Conservation (phyloP, 2,329 filamentous ascomycete species). For the Fusarium torreyae region DNA sequence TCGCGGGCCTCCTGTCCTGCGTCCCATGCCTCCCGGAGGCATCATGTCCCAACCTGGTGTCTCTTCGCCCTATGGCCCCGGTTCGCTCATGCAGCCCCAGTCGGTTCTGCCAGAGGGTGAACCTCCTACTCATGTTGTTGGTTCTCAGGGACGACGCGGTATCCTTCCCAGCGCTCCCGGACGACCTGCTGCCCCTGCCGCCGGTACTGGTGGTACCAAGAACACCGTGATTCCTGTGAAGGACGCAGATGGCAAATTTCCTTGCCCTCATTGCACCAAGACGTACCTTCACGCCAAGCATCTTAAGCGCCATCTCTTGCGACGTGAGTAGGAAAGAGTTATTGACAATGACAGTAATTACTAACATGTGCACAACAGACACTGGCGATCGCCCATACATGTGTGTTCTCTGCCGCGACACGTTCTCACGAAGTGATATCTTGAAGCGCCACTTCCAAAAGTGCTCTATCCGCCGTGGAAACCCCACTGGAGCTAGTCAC, state of each 20-base stretch:
- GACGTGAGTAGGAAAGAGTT: conserved; percentile 80
- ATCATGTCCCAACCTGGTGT: conserved; percentile 72
- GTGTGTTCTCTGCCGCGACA: conserved; percentile 97
- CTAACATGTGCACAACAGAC: conserved; percentile 70
- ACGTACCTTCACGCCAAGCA: conserved; percentile 98
- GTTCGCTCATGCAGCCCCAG: conserved; percentile 70
- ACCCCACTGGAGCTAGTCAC: conserved; percentile 95
- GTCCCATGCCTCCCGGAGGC: conserved; percentile 79
- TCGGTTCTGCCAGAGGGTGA: conserved; percentile 70
- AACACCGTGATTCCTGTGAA: conserved; percentile 90
- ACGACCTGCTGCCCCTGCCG: conserved; percentile 81
- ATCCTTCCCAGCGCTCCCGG: conserved; percentile 93
- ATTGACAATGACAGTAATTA: conserved; percentile 27
- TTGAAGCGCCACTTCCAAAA: conserved; percentile 99
- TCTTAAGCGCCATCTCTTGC: conserved; percentile 92
- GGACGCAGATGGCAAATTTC: conserved; percentile 97
- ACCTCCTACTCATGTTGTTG: conserved; percentile 90
- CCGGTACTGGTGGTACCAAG: conserved; percentile 79
- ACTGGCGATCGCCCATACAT: conserved; percentile 98
- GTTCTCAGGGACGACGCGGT: conserved; percentile 91
- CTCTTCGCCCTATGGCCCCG: conserved; percentile 72
- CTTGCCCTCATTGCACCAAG: conserved; percentile 98
- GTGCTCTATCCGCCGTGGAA: conserved; percentile 95
- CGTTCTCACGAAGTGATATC: conserved; percentile 97
- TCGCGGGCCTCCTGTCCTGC: conserved; percentile 72